phyloP scores from a whole-genome alignment of 2,329 filamentous ascomycete genomes.

The Penicillium palitans region DNA sequence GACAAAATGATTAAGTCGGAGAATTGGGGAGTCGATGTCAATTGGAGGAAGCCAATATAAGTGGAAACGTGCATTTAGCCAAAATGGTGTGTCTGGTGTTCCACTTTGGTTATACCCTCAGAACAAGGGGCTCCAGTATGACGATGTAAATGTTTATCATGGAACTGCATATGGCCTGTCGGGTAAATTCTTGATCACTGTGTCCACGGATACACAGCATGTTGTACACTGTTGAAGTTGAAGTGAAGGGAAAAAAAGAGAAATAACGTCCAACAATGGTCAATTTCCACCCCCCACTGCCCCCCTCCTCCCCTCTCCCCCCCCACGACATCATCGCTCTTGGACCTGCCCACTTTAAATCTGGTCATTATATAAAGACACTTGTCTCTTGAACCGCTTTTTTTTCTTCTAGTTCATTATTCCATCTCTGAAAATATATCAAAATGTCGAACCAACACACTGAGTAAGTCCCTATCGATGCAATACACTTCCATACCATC shows the following conservation, averaged over 20 bases:
- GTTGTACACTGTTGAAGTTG: not conserved
- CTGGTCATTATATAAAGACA: conserved; percentile 14
- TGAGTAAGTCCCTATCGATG: conserved; percentile 14
- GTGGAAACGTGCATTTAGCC: conserved; percentile 1
- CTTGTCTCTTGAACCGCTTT: not conserved
- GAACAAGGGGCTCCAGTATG: not conserved
- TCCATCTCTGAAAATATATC: not conserved
- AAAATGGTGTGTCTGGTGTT: not conserved
- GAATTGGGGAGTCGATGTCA: not conserved
- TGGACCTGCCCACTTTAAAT: conserved; percentile 27
- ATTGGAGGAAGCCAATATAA: not conserved
- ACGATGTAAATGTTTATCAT: not conserved
- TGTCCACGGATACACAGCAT: not conserved
- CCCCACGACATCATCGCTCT: conserved; percentile 23
- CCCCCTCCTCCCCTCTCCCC: not conserved
- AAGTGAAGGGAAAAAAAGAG: not conserved
- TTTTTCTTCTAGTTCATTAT: not conserved
- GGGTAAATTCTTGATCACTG: conserved; percentile 6
- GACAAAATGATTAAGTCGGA: not conserved
- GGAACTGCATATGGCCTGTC: not conserved
- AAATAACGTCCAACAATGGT: not conserved
- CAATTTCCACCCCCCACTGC: not conserved
- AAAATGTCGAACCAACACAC: conserved; percentile 29
- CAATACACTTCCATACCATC: not conserved
- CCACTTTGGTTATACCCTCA: not conserved